These are phyloP conservation scores for Colletotrichum sp. DNA, from an alignment of 2,329 filamentous ascomycete species.

Conservation along the genomic window DNA sequence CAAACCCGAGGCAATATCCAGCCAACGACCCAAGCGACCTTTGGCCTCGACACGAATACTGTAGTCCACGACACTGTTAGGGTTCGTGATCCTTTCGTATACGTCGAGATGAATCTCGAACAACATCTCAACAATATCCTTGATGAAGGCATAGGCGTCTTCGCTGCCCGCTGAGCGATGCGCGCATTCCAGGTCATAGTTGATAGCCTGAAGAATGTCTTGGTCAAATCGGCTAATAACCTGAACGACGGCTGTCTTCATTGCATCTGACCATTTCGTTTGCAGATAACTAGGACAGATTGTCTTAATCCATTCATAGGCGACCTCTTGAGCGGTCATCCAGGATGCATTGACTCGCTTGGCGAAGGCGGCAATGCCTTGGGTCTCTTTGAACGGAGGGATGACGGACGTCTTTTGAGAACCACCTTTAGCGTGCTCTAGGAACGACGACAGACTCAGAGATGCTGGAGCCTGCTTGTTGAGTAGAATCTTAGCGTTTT, in stretches of 20 bases:
- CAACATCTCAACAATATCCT: conserved; percentile 58
- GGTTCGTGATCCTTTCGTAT: conserved; percentile 63
- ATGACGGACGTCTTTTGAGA: conserved; percentile 54
- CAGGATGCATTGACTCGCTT: conserved; percentile 52
- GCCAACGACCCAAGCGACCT: conserved; percentile 56
- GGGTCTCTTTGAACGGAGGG: conserved; percentile 55
- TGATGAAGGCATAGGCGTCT: not conserved
- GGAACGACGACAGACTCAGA: conserved; percentile 63
- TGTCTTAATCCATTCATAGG: conserved; percentile 61
- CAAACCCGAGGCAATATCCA: conserved; percentile 52
- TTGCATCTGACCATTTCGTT: conserved; percentile 62
- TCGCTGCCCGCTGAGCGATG: not conserved
- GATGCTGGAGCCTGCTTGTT: conserved; percentile 57
- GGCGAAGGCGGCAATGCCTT: conserved; percentile 58
- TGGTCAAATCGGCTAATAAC: conserved; percentile 60
- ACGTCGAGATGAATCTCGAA: conserved; percentile 68
- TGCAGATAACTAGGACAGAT: conserved; percentile 56
- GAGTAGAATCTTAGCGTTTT: conserved; percentile 57
- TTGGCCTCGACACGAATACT: conserved; percentile 54
- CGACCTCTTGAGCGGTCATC: conserved; percentile 61
- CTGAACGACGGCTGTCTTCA: conserved; percentile 63
- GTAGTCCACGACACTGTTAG: conserved; percentile 58
- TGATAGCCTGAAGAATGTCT: conserved; percentile 52
- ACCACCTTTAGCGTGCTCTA: conserved; percentile 66
- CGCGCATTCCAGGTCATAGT: conserved; percentile 40